These are phyloP conservation scores for Ophiostoma perfectum DNA, from an alignment of 2,329 filamentous ascomycete species.

Conservation along the genomic window DNA sequence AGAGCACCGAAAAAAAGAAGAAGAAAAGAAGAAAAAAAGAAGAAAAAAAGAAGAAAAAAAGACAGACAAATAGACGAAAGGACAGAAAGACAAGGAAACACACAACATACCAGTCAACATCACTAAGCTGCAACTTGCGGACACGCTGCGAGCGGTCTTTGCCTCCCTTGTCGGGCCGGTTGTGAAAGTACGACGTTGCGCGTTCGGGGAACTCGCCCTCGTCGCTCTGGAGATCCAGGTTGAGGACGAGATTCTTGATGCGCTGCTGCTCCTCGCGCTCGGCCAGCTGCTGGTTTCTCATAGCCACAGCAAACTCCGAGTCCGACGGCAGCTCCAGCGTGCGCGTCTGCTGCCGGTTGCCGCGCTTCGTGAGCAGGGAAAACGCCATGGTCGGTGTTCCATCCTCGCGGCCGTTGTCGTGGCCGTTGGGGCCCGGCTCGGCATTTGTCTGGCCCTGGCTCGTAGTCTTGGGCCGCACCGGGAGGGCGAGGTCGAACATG, in stretches of 20 bases:
- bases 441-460: not conserved
- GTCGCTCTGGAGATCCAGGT: conserved; percentile 87
- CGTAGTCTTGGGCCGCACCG: conserved; percentile 64
- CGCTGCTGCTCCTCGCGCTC: conserved; percentile 95
- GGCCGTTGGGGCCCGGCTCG: not conserved
- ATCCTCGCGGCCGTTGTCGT: conserved; percentile 11
- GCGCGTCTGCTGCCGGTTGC: conserved; percentile 93
- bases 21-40: not conserved
- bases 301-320: conserved; percentile 89
- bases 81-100: not conserved
- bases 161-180: conserved; percentile 51
- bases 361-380: conserved; percentile 88
- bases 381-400: conserved; percentile 81
- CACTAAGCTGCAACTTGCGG: conserved; percentile 87
- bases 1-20: not conserved
- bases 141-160: conserved; percentile 72
- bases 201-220: conserved; percentile 56
- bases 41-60: not conserved
- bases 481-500: conserved; percentile 94
- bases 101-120: conserved; percentile 72
- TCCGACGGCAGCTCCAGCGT: conserved; percentile 86
- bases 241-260: conserved; percentile 95
- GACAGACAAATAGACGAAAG: not conserved
- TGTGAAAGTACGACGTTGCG: conserved; percentile 45
- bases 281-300: conserved; percentile 92